These are phyloP conservation scores for Rhizopogon sp. DNA, from an alignment of 768 basidiomycete genomes.

Conservation along the genomic window DNA sequence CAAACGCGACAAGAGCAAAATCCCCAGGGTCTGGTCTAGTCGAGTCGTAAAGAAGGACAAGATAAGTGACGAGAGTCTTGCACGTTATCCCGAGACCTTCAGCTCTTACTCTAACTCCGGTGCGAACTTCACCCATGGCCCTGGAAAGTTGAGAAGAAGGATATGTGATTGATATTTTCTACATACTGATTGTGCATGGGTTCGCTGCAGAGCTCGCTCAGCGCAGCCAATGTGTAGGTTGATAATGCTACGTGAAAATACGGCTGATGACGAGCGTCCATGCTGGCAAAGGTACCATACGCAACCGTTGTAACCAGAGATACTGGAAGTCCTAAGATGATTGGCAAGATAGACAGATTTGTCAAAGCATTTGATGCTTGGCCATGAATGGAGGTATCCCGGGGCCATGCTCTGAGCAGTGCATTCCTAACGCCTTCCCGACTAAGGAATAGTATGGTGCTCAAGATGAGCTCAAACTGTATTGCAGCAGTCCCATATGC, in stretches of 20 bases:
- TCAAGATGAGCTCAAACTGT: slow-evolving; percentile 88
- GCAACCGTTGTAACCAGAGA: slow-evolving; percentile 45
- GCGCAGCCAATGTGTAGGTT: slow-evolving; percentile 69
- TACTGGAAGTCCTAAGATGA: slow-evolving; percentile 63
- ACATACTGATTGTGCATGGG: slow-evolving; percentile 71
- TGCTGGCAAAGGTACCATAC: slow-evolving; percentile 52
- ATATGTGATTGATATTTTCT: not conserved
- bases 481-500: slow-evolving; percentile 89
- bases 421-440: slow-evolving; percentile 92
- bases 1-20: slow-evolving; percentile 77
- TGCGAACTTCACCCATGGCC: slow-evolving; percentile 63
- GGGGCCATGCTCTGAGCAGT: slow-evolving; percentile 55
- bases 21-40: slow-evolving; percentile 27
- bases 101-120: slow-evolving; percentile 71
- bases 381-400: slow-evolving; percentile 6
- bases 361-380: slow-evolving; percentile 12
- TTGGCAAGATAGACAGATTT: slow-evolving; percentile 60
- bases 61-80: slow-evolving; percentile 72
- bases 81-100: slow-evolving; percentile 79
- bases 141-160: slow-evolving; percentile 31
- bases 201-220: slow-evolving; percentile 77
- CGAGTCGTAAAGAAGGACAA: slow-evolving; percentile 51
- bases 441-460: slow-evolving; percentile 86
- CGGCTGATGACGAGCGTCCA: slow-evolving; percentile 54
- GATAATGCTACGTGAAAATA: slow-evolving; percentile 57